A percentile compares a stretch with the other conserved stretches of the same genome.
Conservation (phyloP, 2,329 filamentous ascomycete species). For the Penicillium brasilianum region DNA sequence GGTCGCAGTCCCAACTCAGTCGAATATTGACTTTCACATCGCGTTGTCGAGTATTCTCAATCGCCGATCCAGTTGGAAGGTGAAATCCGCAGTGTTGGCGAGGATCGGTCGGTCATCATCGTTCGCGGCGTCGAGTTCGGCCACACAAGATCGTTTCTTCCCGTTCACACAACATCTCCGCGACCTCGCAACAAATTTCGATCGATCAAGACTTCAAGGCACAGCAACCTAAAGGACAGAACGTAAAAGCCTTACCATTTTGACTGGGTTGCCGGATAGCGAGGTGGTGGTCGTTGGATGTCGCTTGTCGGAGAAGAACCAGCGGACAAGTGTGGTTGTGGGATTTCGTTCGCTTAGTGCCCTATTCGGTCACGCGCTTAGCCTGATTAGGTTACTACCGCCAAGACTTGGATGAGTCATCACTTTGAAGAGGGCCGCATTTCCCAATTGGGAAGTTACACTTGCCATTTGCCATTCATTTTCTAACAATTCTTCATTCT, state of each 20-base stretch:
- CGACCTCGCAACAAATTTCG: conserved; percentile 27
- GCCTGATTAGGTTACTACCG: conserved; percentile 30
- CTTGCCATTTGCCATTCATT: background rate
- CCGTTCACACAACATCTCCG: conserved; percentile 22
- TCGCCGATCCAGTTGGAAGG: background rate
- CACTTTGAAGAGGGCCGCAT: conserved; percentile 8
- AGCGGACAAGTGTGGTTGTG: conserved; percentile 47
- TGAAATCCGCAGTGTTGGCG: background rate
- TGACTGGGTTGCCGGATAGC: conserved; percentile 54
- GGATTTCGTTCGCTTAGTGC: conserved; percentile 53
- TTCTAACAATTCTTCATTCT: background rate
- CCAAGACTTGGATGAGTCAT: conserved; percentile 33
- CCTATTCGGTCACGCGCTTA: conserved; percentile 42
- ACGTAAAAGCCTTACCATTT: conserved; percentile 50
- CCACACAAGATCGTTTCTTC: conserved; percentile 26
- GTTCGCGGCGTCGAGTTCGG: conserved; percentile 25
- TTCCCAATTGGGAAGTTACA: conserved; percentile 11
- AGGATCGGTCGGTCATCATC: conserved; percentile 17
- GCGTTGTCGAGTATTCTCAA: background rate
- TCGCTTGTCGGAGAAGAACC: conserved; percentile 46
- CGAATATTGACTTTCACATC: background rate
- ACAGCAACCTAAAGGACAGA: conserved; percentile 28
- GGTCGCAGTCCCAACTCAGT: background rate
- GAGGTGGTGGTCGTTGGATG: conserved; percentile 49
- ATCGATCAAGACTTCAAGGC: conserved; percentile 29